Base-by-base conservation (phyloP, 306 rosid species). In the Begonia masoniana region DNA sequence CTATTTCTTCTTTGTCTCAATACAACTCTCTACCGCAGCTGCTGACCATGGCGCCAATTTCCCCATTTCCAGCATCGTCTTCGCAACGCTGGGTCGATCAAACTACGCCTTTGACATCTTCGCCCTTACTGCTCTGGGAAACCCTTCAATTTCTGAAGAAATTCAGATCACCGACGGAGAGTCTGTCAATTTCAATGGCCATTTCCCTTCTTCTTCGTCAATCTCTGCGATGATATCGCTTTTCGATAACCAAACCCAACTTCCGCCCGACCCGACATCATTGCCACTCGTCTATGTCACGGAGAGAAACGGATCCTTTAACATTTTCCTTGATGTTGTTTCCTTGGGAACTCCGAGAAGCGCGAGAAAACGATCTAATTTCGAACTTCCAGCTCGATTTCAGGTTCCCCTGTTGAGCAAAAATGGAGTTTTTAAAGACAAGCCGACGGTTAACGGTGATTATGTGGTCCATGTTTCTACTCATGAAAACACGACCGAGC, bases 111-210 rank as follows among this genome's bases (percentile, higher is more conserved):
- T 85, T 53, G 94, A 89, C 59, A 70, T 89, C 61, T 89, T 72
- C 62, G 56, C 85, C 36, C 78, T 80, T 46, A 82, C 89, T 4
- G 55, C 54, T 10, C 45, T 15, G 1, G 15, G 26, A 5, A 15
- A 53, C n/a, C 70, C 76, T 12, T 54, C 35, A 4, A 12, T 61
- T 4, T 0, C 52, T 55, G 15, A 55, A 6, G 94, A 89, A 64
- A 43, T 68, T 54, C 73, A n/a, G 58, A 15, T 91, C 67, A 91
- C 91, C 4, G 97, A 91, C 35, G 95, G 88, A 19, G 59, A 52
- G 43, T 82, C 88, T 48, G 76, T 89, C 62, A 91, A 85, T 26
- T 91, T 76, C 54, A 91, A 91, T 52, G 97, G 97, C 62, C 78
- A 85, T n/a, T 85, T 91, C 65, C 82, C 78, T 49, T 62, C 75